phyloP scores from a whole-genome alignment of 1,139 yeast species.

The Sugiyamaella neomexicana region DNA sequence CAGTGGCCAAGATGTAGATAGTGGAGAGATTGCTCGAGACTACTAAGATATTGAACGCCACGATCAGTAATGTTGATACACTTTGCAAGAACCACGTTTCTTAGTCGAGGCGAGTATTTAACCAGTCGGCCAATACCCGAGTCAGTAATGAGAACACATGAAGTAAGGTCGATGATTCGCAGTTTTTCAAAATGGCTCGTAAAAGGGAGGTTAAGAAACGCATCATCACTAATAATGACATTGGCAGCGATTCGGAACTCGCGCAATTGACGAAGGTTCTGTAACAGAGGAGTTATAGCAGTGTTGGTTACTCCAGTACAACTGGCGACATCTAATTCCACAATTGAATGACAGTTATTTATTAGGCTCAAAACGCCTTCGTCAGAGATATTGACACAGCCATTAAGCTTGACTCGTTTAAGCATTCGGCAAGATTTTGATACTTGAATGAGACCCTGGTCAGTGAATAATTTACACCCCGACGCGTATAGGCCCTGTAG shows the following conservation, averaged over 20 bases:
- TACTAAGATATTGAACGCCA: slow-evolving; percentile 68
- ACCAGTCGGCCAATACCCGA: slow-evolving; percentile 73
- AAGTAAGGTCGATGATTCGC: slow-evolving; percentile 82
- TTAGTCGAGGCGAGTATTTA: slow-evolving; percentile 72
- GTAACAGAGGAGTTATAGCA: slow-evolving; percentile 61
- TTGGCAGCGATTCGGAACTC: slow-evolving; percentile 83
- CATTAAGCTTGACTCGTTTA: slow-evolving; percentile 79
- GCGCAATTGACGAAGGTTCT: slow-evolving; percentile 65
- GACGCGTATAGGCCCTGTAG: slow-evolving; percentile 92
- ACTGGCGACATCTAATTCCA: slow-evolving; percentile 86
- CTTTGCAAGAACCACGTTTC: slow-evolving; percentile 87
- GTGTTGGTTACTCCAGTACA: slow-evolving; percentile 73
- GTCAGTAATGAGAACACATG: slow-evolving; percentile 81
- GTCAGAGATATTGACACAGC: slow-evolving; percentile 68
- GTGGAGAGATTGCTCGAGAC: slow-evolving; percentile 78
- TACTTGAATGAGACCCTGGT: slow-evolving; percentile 61
- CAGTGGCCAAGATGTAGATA: slow-evolving; percentile 95
- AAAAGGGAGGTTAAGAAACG: slow-evolving; percentile 38
- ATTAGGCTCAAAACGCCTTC: slow-evolving; percentile 64
- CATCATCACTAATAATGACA: slow-evolving; percentile 63
- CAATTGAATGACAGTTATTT: slow-evolving; percentile 69
- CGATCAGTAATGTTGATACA: slow-evolving; percentile 87
- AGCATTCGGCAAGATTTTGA: slow-evolving; percentile 68
- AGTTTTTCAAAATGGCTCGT: slow-evolving; percentile 50
- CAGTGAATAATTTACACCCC: slow-evolving; percentile 70